phyloP scores from a whole-genome alignment of 805 yeast genomes.

The Hermanozyma aechmeae region DNA sequence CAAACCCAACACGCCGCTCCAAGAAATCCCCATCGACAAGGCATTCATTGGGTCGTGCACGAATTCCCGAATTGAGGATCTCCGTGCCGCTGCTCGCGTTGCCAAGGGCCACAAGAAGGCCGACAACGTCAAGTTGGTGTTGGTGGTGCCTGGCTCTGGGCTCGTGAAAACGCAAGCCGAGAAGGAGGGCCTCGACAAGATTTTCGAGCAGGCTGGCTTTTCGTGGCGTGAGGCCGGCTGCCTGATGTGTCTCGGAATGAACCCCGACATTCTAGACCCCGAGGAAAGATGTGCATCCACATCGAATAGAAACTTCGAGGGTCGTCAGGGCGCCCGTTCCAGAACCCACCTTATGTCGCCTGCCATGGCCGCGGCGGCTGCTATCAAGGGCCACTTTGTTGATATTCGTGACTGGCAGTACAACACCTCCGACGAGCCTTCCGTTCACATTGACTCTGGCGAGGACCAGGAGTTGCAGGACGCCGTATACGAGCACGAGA shows the following conservation, averaged over 20 bases:
- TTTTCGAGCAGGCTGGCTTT: slow-evolving; percentile 87
- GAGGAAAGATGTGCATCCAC: slow-evolving; percentile 98
- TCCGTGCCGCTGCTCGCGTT: slow-evolving; percentile 89
- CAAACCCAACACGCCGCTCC: slow-evolving; percentile 68
- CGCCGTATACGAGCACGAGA: slow-evolving; percentile 66
- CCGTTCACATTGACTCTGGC: slow-evolving; percentile 34
- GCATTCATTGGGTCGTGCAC: slow-evolving; percentile 98
- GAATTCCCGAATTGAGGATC: slow-evolving; percentile 93
- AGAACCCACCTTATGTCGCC: slow-evolving; percentile 98
- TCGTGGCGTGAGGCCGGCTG: slow-evolving; percentile 99
- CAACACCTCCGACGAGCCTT: slow-evolving; percentile 50
- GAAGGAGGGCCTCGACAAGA: slow-evolving; percentile 85
- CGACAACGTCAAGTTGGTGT: slow-evolving; percentile 64
- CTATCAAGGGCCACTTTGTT: slow-evolving; percentile 78
- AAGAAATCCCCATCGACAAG: slow-evolving; percentile 75
- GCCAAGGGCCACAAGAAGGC: slow-evolving; percentile 89
- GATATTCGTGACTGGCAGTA: slow-evolving; percentile 81
- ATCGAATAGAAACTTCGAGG: slow-evolving; percentile 97
- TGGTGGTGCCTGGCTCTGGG: slow-evolving; percentile 98
- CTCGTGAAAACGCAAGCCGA: slow-evolving; percentile 91
- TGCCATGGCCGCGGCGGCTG: slow-evolving; percentile 99
- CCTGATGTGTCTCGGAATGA: slow-evolving; percentile 99
- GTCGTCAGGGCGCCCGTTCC: slow-evolving; percentile 95
- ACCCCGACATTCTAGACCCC: slow-evolving; percentile 92
- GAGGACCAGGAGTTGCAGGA: slow-evolving; percentile 53